A percentile compares a stretch with the other conserved stretches of the same genome.
Conservation (phyloP, 352 stramenopile species). For the Aphanomyces stellatus region DNA sequence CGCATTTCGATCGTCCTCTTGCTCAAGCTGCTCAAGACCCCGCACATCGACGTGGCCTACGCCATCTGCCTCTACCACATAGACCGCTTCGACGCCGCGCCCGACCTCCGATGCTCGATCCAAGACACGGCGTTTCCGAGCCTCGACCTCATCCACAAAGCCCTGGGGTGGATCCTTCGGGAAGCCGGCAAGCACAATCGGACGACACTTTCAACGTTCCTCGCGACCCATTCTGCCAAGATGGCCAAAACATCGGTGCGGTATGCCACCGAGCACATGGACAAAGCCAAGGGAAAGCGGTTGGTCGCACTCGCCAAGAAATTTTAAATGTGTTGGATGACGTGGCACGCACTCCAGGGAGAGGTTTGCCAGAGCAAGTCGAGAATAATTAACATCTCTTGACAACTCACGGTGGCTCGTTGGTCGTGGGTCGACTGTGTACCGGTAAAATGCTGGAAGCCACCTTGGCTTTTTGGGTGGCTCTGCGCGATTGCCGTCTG, state of each 20-base stretch:
- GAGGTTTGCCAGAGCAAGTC: background rate
- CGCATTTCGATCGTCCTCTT: constrained; percentile 23
- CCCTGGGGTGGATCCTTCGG: constrained; percentile 23
- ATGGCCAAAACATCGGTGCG: constrained; percentile 19
- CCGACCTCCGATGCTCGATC: constrained; percentile 7
- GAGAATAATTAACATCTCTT: background rate
- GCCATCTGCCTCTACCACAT: constrained; percentile 18
- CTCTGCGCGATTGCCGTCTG: no score
- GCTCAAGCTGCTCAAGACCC: background rate
- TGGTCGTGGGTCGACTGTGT: background rate
- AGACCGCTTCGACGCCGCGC: background rate
- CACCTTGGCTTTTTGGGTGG: no score
- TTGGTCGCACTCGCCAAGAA: background rate
- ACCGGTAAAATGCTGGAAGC: no score
- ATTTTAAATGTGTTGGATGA: background rate
- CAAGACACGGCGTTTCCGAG: constrained; percentile 15
- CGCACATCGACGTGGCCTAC: background rate
- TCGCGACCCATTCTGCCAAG: constrained; percentile 15
- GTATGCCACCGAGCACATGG: constrained; percentile 25
- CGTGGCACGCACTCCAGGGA: background rate
- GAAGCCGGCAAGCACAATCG: constrained; percentile 13
- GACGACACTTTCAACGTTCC: background rate
- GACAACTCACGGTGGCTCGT: background rate
- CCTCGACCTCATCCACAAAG: constrained; percentile 24
- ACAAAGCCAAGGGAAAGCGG: constrained; percentile 6